These are phyloP conservation scores for Trichoderma erinaceum DNA, from an alignment of 495 filamentous ascomycete species.

Conservation along the genomic window DNA sequence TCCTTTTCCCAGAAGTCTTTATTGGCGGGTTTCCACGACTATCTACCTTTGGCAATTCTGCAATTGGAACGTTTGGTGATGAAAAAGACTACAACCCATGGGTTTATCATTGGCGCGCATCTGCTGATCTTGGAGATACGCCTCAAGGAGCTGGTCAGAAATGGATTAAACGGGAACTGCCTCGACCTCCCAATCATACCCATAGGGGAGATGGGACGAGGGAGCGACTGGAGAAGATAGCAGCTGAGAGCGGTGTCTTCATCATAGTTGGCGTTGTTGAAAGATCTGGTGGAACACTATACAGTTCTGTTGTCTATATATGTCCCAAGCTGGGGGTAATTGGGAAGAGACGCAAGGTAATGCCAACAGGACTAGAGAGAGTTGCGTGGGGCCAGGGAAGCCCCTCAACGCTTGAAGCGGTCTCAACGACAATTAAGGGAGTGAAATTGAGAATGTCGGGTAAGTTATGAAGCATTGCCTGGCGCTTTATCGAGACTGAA, in stretches of 20 bases:
- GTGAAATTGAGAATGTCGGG: neutral
- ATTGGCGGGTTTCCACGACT: conserved; percentile 1
- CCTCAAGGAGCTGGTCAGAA: conserved; percentile 56
- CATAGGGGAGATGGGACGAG: conserved; percentile 1
- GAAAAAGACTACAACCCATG: neutral
- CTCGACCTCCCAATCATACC: conserved; percentile 30
- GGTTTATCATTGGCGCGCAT: conserved; percentile 60
- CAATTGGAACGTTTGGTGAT: conserved; percentile 11
- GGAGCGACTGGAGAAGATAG: neutral
- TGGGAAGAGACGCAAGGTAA: conserved; percentile 2
- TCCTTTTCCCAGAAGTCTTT: conserved; percentile 2
- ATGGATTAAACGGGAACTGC: conserved; percentile 55
- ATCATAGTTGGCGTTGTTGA: neutral
- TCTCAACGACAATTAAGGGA: conserved; percentile 54
- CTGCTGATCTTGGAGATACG: conserved; percentile 70
- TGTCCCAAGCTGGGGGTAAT: neutral
- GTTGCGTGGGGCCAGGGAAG: conserved; percentile 71
- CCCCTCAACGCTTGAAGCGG: conserved; percentile 57
- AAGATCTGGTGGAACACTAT: neutral
- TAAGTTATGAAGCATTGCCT: neutral
- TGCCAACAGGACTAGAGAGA: conserved; percentile 44
- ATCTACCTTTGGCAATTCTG: neutral
- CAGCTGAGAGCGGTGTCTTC: neutral
- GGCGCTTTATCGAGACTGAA: neutral
- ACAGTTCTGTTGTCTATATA: neutral